Base-by-base conservation (phyloP, 2,329 filamentous ascomycete species). In the Zasmidium cellare region DNA sequence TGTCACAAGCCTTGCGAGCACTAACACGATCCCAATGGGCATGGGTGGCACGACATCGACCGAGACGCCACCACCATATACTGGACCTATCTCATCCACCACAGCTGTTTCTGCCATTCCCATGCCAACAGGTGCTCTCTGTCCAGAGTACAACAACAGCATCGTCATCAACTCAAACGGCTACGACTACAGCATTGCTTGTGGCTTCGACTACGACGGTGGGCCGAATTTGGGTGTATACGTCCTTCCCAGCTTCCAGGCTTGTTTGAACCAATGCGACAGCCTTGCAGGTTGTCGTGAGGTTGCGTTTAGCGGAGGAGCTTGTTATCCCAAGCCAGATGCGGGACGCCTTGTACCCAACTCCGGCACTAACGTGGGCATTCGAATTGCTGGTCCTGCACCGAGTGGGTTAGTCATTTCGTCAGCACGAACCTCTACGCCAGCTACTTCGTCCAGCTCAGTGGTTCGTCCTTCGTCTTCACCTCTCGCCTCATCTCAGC, bases 41-140 rank as follows among this genome's bases (percentile, higher is more conserved):
- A 67, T 68, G 66, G 69, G 70, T 22, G 62, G 61, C 3, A 65
- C 67, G 3, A 68, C 65, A 1, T 57, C 61, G 2, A 57, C 59
- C 16, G 51, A 46, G 2, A 66, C 56, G 56, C 58, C 48, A 56
- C 55, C n/a, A 22, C 25, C 64, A 1, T 72, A 71, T 57, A 69
- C 65, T 18, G 70, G 68, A 19, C 69, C 69, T 1, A 18, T 71
- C 9, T 68, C 66, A 16, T 66, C 64, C 18, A 51, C 56, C 7
- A 47, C 60, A 2, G 54, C 50, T 7, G 53, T 41, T 41, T 55
- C 46, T 24, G 16, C 46, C 5, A 14, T 25, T 22, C 16, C 11
- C 46, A 18, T 24, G 22, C 20, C 46, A n/a, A 23, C 46, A 14
- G 25, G 46, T 28, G 16, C 22, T 12, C 18, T 49, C 46, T 49